Evolutionary conservation across 108 stramenopile genomes (phyloP).

Genomic region (Nitzschia putrida): DNA sequence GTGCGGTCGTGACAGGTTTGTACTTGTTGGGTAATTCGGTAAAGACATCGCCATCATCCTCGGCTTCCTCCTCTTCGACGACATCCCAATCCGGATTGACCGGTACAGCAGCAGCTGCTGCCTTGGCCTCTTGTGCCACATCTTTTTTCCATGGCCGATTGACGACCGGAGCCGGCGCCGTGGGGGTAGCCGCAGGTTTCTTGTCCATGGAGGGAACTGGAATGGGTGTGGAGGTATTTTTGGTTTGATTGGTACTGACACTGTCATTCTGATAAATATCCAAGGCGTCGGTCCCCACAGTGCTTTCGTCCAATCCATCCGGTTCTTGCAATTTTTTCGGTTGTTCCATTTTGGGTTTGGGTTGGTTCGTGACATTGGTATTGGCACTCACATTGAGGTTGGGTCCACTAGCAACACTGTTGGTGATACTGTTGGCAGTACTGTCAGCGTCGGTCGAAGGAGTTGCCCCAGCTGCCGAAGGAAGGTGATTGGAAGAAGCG

Average conservation of each 20-base stretch:
- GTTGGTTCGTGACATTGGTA: not conserved
- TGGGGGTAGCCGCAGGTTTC: no score
- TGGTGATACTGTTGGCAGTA: not conserved
- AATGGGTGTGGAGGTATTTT: not conserved
- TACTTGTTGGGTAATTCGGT: not conserved
- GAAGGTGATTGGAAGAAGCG: not conserved
- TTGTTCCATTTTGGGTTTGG: conserved; percentile 1
- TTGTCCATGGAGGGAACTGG: no score
- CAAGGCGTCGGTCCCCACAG: not conserved
- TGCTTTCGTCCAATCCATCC: conserved; percentile 5
- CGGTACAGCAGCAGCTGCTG: not conserved
- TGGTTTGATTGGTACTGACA: not conserved
- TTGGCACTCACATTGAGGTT: not conserved
- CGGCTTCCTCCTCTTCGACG: not conserved
- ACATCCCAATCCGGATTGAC: not conserved
- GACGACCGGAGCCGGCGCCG: no score
- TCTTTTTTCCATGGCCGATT: not conserved
- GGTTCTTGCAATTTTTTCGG: conserved; percentile 2
- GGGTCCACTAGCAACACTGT: not conserved
- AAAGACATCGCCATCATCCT: not conserved
- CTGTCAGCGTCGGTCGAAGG: not conserved
- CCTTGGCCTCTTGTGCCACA: not conserved
- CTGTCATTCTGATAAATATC: not conserved
- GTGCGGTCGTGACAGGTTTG: not conserved
- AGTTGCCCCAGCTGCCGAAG: not conserved